Evolutionary conservation across 352 stramenopile genomes (phyloP), one percentile per base, ranked within the genome.

Genomic region (Phytophthora fragariaefolia): DNA sequence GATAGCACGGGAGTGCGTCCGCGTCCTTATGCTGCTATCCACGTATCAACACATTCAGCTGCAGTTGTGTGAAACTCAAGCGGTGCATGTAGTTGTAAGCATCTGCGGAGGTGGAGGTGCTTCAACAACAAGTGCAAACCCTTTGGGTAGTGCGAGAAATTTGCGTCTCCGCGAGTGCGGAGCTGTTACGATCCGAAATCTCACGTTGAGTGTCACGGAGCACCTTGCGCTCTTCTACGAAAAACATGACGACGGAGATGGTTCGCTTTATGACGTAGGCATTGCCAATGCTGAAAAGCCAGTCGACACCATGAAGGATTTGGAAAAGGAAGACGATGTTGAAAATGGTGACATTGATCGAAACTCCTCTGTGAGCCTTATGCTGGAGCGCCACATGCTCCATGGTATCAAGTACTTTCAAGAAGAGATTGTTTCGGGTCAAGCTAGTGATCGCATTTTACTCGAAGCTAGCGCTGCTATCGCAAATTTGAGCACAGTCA

Each of bases 401-500:
- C 71, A 86, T 8, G 83, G 81, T 2, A 67, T 89, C 23, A 72
- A 77, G 9, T 74, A 90, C 45, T 79, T 92, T 26, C 85, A 89
- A 52, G 57, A 76, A 9, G 80, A 92, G 38, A 76, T 94, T 4
- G 46, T 78, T 13, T 75, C 65, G 20, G 46, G 76, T 0, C 58
- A 69, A 30, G 61, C 57, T 0, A 82, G 69, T 15, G 67, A 80
- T 3, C 79, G 83, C 0, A 77, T 92, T 23, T 57, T 91, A 23
- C 45, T 79, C 3, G 84, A 93, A 68, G 80, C 80, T 4, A 86
- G 79, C 24, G 73, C 79, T 0, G 82, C 76, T 0, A 77, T 93
- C n/a, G 74, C 84, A 4, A 95, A 95, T 53, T 36, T 95, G 51
- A 91, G 83, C 55, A 92, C 83, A 0, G 65, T 90, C 9, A 80